A percentile compares a stretch with the other conserved stretches of the same genome.
These are phyloP conservation scores for Asterionellopsis glacialis DNA, from an alignment of 108 stramenopile species.

Conservation along the genomic window DNA sequence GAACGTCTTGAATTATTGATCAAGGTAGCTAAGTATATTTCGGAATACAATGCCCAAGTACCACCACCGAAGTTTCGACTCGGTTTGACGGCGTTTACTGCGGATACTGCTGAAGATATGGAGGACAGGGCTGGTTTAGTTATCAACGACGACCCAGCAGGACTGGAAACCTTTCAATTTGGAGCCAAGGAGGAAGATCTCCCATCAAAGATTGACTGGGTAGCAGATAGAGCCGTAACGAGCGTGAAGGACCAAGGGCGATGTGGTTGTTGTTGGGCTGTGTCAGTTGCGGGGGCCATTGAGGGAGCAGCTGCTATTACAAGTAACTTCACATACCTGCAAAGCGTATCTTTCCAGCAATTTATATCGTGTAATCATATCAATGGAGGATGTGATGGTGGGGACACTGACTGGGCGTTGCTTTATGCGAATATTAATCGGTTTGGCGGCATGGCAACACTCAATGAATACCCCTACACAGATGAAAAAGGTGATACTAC, in stretches of 20 bases:
- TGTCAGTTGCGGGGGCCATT: conserved; percentile 79
- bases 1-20: conserved; percentile 19
- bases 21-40: conserved; percentile 12
- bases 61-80: conserved; percentile 16
- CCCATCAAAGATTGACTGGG: conserved; percentile 61
- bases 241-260: conserved; percentile 81
- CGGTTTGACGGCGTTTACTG: conserved; percentile 25
- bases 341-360: conserved; percentile 70
- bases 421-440: conserved; percentile 34
- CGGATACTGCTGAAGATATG: conserved; percentile 22
- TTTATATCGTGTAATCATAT: conserved; percentile 66
- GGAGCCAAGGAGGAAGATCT: conserved; percentile 5
- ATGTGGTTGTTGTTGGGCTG: conserved; percentile 94
- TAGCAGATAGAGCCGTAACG: conserved; percentile 61
- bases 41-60: conserved; percentile 9
- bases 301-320: conserved; percentile 64
- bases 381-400: conserved; percentile 85
- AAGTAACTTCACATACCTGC: conserved; percentile 9
- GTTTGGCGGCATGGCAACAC: conserved; percentile 31
- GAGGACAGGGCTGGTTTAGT: conserved; percentile 1
- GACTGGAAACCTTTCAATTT: background rate
- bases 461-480: conserved; percentile 40
- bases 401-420: conserved; percentile 49
- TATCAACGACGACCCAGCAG: background rate
- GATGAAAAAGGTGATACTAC: conserved; percentile 34